Conservation (phyloP, 257 asterid species). For the Gardenia jasminoides region DNA sequence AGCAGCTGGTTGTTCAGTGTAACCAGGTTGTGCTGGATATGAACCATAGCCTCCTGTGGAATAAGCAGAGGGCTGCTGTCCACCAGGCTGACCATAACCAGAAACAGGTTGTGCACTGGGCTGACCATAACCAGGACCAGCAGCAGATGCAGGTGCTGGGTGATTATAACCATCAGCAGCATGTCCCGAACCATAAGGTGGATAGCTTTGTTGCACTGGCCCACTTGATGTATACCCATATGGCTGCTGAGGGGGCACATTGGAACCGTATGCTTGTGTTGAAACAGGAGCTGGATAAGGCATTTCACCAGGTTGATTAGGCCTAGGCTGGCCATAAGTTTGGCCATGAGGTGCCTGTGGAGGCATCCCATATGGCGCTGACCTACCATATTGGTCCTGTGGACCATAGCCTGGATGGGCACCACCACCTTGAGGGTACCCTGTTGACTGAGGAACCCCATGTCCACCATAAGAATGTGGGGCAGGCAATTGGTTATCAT, state of each 20-base stretch:
- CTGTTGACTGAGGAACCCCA: constrained; percentile 64
- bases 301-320: constrained; percentile 63
- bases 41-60: constrained; percentile 64
- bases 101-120: constrained; percentile 64
- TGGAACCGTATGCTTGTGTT: constrained; percentile 61
- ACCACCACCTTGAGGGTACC: constrained; percentile 66
- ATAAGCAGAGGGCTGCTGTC: constrained; percentile 60
- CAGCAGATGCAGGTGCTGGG: constrained; percentile 42
- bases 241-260: constrained; percentile 64
- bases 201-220: constrained; percentile 60
- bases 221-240: constrained; percentile 64
- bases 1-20: constrained; percentile 65
- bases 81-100: constrained; percentile 65
- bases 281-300: constrained; percentile 69
- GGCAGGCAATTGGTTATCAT: constrained; percentile 53
- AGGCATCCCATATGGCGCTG: constrained; percentile 64
- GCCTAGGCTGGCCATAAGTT: constrained; percentile 77
- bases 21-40: constrained; percentile 73
- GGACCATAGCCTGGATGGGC: constrained; percentile 58
- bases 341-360: constrained; percentile 66
- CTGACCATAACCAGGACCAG: constrained; percentile 63
- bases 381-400: constrained; percentile 76
- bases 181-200: constrained; percentile 56
- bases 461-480: constrained; percentile 65
- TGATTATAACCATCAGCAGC: constrained; percentile 66